Conservation (phyloP, 805 yeast genomes). For the Ogataea zsoltii region DNA sequence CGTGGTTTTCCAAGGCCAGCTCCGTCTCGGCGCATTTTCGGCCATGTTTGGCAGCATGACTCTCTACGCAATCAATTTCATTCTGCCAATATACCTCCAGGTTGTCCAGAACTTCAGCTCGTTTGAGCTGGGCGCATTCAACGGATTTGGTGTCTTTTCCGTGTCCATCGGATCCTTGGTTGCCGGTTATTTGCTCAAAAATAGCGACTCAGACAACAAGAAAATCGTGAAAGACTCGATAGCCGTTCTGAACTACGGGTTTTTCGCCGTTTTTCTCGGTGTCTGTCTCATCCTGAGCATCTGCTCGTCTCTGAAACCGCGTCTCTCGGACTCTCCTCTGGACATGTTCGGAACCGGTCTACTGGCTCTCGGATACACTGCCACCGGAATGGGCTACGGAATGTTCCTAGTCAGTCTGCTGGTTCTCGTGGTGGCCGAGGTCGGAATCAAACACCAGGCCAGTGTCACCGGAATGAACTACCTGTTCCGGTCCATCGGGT, state of each 20-base stretch:
- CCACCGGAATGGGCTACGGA: constrained; percentile 43
- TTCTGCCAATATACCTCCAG: constrained; percentile 44
- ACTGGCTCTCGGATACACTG: constrained; percentile 29
- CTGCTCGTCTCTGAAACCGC: constrained; percentile 25
- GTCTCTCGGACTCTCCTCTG: constrained; percentile 18
- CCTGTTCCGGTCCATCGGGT: constrained; percentile 50
- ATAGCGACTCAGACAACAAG: constrained; percentile 12
- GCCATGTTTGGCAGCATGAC: constrained; percentile 41
- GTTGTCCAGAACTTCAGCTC: constrained; percentile 42
- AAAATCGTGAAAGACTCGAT: constrained; percentile 24
- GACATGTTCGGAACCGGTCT: constrained; percentile 21
- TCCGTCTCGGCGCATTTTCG: constrained; percentile 39
- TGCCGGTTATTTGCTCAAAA: constrained; percentile 37
- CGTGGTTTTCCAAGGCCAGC: constrained; percentile 38
- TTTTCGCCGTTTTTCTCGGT: constrained; percentile 25
- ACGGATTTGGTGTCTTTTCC: constrained; percentile 42
- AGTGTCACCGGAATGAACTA: constrained; percentile 51
- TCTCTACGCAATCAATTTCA: constrained; percentile 37
- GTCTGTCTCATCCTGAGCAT: constrained; percentile 19
- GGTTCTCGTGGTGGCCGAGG: constrained; percentile 44
- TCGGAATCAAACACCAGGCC: constrained; percentile 47
- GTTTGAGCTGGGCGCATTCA: constrained; percentile 40
- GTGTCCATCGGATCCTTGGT: constrained; percentile 41
- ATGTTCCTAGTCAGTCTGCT: constrained; percentile 40
- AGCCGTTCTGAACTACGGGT: constrained; percentile 25